A percentile compares a stretch with the other conserved stretches of the same genome.
These are phyloP conservation scores for Perilla frutescens DNA, from an alignment of 257 asterid species.

Conservation along the genomic window DNA sequence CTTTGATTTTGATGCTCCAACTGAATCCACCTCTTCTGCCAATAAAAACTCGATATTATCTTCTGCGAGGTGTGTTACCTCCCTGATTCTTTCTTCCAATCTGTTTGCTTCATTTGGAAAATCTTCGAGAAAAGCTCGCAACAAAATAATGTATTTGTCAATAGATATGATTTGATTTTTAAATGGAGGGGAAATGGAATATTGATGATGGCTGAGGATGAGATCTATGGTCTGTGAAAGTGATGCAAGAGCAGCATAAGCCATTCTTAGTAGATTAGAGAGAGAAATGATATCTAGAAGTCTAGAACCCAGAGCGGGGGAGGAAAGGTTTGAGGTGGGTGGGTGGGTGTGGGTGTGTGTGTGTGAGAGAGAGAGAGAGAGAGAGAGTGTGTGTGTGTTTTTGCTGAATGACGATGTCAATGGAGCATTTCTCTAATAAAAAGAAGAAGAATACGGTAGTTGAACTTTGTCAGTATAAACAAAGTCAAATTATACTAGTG, in stretches of 20 bases:
- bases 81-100: conserved; percentile 6
- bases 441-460: too few relatives aligned
- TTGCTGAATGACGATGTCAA: too few relatives aligned
- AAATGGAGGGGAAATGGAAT: neutral
- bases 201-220: neutral
- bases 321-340: too few relatives aligned
- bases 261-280: neutral
- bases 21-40: neutral
- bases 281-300: neutral
- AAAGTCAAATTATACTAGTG: too few relatives aligned
- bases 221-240: conserved; percentile 21
- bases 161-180: neutral
- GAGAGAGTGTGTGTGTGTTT: too few relatives aligned
- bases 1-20: neutral
- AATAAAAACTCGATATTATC: neutral
- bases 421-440: too few relatives aligned
- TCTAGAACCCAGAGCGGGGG: too few relatives aligned
- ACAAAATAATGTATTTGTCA: neutral
- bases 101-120: neutral
- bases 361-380: too few relatives aligned
- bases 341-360: too few relatives aligned
- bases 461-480: too few relatives aligned
- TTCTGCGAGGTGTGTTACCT: neutral
- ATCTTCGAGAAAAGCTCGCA: neutral
- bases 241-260: conserved; percentile 17